Percentiles rank a stretch among this genome's conserved stretches.
phyloP scores from a whole-genome alignment of 306 rosid species.

The Casuarina cunninghamiana region DNA sequence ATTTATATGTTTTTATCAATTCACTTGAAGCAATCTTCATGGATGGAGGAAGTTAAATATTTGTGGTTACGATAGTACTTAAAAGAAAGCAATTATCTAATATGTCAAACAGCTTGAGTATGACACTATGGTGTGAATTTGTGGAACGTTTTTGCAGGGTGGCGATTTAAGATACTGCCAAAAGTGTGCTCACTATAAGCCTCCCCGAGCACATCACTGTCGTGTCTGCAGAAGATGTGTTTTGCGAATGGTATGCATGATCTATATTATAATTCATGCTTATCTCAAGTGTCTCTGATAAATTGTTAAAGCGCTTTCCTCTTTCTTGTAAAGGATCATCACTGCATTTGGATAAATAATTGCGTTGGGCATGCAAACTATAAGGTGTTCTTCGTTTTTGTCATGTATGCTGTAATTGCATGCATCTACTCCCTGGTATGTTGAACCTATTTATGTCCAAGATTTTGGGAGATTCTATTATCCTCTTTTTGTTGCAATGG shows the following conservation, averaged over 20 bases:
- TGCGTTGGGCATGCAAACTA: constrained; percentile 97
- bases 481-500: constrained; percentile 11
- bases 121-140: constrained; percentile 1
- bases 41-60: constrained; percentile 6
- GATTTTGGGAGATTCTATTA: constrained; percentile 14
- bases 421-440: constrained; percentile 93
- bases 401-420: constrained; percentile 77
- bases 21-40: constrained; percentile 17
- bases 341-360: constrained; percentile 96
- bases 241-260: constrained; percentile 84
- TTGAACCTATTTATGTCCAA: constrained; percentile 21
- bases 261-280: constrained; percentile 21
- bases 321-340: constrained; percentile 83
- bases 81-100: constrained; percentile 16
- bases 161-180: constrained; percentile 97
- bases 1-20: constrained; percentile 3
- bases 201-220: constrained; percentile 99
- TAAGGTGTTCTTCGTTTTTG: constrained; percentile 77
- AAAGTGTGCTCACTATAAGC: constrained; percentile 91
- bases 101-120: constrained; percentile 13
- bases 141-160: constrained; percentile 57
- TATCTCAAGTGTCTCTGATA: constrained; percentile 28
- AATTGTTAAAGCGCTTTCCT: constrained; percentile 37
- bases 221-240: constrained; percentile 95
- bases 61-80: constrained; percentile 17